Conservation (phyloP, 805 yeast species). For the Saccharomyces jurei region DNA sequence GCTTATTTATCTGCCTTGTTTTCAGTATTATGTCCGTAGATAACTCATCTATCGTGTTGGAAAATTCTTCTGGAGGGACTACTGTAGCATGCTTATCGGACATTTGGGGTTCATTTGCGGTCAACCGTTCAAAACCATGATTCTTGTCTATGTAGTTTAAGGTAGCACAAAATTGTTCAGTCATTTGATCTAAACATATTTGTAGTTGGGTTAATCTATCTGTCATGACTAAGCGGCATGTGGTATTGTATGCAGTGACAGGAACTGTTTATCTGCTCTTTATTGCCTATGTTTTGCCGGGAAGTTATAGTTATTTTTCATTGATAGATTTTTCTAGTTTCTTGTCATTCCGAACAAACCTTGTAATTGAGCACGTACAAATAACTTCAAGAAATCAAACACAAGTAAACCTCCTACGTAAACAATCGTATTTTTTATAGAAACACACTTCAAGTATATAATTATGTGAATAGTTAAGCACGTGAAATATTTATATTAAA, state of each 20-base stretch:
- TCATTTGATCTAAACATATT: conserved; percentile 69
- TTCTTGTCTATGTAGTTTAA: conserved; percentile 71
- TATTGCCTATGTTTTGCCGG: neutral
- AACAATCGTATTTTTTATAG: neutral
- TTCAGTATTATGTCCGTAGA: conserved; percentile 79
- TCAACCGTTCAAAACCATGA: conserved; percentile 48
- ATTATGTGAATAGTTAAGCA: neutral
- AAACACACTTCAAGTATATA: neutral
- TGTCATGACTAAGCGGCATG: conserved; percentile 40
- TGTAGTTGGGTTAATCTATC: conserved; percentile 89
- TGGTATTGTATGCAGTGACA: neutral
- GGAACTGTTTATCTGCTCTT: neutral
- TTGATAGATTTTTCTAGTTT: neutral
- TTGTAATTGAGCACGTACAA: neutral
- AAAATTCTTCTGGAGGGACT: conserved; percentile 40
- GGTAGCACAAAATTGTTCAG: conserved; percentile 74
- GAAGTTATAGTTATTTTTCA: neutral
- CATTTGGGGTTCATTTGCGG: conserved; percentile 46
- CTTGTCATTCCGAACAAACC: neutral
- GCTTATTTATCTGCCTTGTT: conserved; percentile 74
- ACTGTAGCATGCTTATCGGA: conserved; percentile 53
- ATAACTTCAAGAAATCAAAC: neutral
- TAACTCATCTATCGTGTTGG: conserved; percentile 58
- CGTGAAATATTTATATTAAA: neutral
- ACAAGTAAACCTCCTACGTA: neutral